Evolutionary conservation across 768 basidiomycete genomes (phyloP).

Genomic region (Pulveroboletus sp.): DNA sequence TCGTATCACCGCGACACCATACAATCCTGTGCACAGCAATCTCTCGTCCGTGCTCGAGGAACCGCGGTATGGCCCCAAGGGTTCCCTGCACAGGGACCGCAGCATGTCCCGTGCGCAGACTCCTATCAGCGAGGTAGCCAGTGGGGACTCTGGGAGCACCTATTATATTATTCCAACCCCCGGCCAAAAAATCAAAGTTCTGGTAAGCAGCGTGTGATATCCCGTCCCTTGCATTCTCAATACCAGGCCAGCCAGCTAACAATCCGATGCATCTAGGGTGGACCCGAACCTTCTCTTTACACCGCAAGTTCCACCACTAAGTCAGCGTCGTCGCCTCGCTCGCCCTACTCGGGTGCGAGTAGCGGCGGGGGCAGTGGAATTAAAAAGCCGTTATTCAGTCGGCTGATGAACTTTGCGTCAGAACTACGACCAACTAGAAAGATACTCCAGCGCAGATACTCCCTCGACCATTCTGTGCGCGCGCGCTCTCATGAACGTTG

Average conservation of each 20-base stretch:
- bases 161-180: conserved; percentile 70
- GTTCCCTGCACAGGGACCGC: conserved; percentile 25
- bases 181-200: conserved; percentile 70
- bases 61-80: conserved; percentile 27
- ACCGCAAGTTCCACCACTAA: conserved; percentile 58
- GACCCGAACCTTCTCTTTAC: conserved; percentile 46
- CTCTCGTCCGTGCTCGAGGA: conserved; percentile 38
- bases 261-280: conserved; percentile 28
- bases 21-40: conserved; percentile 36
- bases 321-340: conserved; percentile 49
- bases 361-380: conserved; percentile 23
- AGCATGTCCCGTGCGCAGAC: conserved; percentile 34
- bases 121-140: conserved; percentile 36
- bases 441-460: conserved; percentile 48
- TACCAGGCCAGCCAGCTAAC: conserved; percentile 24
- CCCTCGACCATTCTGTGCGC: conserved; percentile 33
- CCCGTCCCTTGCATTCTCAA: conserved; percentile 4
- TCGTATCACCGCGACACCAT: conserved; percentile 38
- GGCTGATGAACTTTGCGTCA: conserved; percentile 50
- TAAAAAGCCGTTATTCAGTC: conserved; percentile 59
- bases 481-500: conserved; percentile 21
- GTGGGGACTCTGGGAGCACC: conserved; percentile 59
- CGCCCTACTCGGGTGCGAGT: conserved; percentile 34
- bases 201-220: conserved; percentile 45
- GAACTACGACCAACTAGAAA: conserved; percentile 40